These are phyloP conservation scores for Paecilomyces fulvus DNA, from an alignment of 2,329 filamentous ascomycete species.

Conservation along the genomic window DNA sequence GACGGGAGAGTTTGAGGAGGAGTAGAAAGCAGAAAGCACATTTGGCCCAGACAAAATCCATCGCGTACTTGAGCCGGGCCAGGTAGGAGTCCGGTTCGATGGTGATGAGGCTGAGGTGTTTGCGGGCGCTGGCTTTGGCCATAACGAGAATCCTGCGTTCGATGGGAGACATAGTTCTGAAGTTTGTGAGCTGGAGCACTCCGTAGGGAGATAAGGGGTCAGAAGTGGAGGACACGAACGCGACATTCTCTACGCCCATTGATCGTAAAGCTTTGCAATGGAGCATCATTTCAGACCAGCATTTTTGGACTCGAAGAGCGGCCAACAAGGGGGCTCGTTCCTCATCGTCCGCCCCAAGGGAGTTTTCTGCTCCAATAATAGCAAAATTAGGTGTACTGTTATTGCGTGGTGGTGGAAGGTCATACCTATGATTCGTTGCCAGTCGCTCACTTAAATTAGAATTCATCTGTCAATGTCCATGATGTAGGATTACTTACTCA, in stretches of 20 bases:
- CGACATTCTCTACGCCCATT: slow-evolving; percentile 43
- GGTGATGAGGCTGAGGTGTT: slow-evolving; percentile 44
- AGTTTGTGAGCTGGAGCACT: not conserved
- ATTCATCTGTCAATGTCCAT: slow-evolving; percentile 9
- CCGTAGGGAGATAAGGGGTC: not conserved
- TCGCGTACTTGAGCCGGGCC: slow-evolving; percentile 44
- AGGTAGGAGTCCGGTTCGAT: slow-evolving; percentile 41
- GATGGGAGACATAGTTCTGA: slow-evolving; percentile 39
- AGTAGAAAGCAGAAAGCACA: slow-evolving; percentile 50
- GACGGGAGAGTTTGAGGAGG: slow-evolving; percentile 44
- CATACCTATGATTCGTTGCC: slow-evolving; percentile 28
- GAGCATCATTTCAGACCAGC: slow-evolving; percentile 47
- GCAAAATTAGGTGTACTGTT: not conserved
- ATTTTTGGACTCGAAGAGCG: slow-evolving; percentile 44
- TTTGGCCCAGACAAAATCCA: slow-evolving; percentile 53
- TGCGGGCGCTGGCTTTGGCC: slow-evolving; percentile 44
- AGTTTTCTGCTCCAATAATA: slow-evolving; percentile 10
- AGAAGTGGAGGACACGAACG: slow-evolving; percentile 13
- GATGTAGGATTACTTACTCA: slow-evolving; percentile 17
- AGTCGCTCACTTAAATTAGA: slow-evolving; percentile 17
- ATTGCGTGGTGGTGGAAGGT: not conserved
- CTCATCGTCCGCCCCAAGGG: slow-evolving; percentile 19
- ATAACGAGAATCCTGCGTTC: slow-evolving; percentile 42
- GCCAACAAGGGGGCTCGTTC: slow-evolving; percentile 26
- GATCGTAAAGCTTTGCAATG: slow-evolving; percentile 44